These are phyloP conservation scores for Bruguiera sexangula DNA, from an alignment of 345 rosid genomes.

Conservation along the genomic window DNA sequence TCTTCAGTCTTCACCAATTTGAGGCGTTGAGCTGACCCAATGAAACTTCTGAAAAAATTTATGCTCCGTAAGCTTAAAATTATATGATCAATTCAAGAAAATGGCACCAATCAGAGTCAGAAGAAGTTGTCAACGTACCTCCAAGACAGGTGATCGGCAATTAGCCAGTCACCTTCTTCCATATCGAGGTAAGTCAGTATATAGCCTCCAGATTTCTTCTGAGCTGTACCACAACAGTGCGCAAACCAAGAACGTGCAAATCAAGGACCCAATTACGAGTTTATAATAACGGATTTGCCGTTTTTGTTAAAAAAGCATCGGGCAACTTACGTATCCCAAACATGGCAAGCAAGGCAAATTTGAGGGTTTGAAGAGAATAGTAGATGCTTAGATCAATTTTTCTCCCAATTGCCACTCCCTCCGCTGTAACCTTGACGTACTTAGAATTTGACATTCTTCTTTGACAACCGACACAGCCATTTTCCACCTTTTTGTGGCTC, in stretches of 20 bases:
- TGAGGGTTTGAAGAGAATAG: slow-evolving; percentile 31
- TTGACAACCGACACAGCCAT: slow-evolving; percentile 12
- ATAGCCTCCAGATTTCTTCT: slow-evolving; percentile 27
- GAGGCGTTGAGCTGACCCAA: slow-evolving; percentile 34
- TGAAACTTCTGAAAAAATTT: slow-evolving; percentile 33
- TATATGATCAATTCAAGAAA: not conserved
- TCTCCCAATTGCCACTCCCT: slow-evolving; percentile 49
- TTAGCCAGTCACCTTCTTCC: slow-evolving; percentile 47
- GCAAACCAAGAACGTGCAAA: not conserved
- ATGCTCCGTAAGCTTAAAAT: not conserved
- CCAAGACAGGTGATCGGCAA: slow-evolving; percentile 38
- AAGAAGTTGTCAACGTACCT: slow-evolving; percentile 19
- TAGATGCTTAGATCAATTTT: slow-evolving; percentile 40
- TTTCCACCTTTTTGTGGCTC: slow-evolving; percentile 8
- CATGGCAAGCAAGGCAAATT: slow-evolving; percentile 35
- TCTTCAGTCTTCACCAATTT: slow-evolving; percentile 20
- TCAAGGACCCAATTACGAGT: not conserved
- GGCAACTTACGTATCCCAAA: slow-evolving; percentile 34
- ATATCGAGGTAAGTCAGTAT: slow-evolving; percentile 34
- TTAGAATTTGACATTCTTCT: slow-evolving; percentile 21
- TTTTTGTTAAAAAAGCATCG: not conserved
- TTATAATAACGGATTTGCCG: not conserved
- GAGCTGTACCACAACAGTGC: slow-evolving; percentile 15
- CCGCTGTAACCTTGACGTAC: slow-evolving; percentile 53
- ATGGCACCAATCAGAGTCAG: not conserved